phyloP scores from a whole-genome alignment of 2,329 filamentous ascomycete genomes.

The Aspergillus ochraceoroseus region DNA sequence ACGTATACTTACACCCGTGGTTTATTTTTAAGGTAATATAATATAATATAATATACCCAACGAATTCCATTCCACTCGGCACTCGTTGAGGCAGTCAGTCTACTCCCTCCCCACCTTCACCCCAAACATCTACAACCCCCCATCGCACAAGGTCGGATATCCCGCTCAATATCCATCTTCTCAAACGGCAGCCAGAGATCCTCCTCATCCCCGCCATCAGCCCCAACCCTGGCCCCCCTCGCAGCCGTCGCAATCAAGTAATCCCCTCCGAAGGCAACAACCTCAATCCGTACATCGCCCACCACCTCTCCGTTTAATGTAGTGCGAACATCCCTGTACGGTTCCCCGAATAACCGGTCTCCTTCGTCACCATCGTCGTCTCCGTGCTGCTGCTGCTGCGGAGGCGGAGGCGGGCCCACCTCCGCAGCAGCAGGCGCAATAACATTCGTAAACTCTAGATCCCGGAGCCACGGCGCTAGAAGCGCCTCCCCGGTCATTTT shows the following conservation, averaged over 20 bases:
- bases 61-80: too few relatives aligned
- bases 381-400: too few relatives aligned
- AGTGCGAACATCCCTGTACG: slow-evolving; percentile 45
- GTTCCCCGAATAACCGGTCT: slow-evolving; percentile 36
- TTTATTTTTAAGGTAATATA: too few relatives aligned
- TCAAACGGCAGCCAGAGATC: slow-evolving; percentile 41
- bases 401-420: too few relatives aligned
- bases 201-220: not conserved
- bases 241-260: slow-evolving; percentile 57
- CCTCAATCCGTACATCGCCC: slow-evolving; percentile 53
- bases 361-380: too few relatives aligned
- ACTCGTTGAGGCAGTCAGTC: not conserved
- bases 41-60: slow-evolving; percentile 2
- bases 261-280: slow-evolving; percentile 55
- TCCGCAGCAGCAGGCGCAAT: slow-evolving; percentile 41
- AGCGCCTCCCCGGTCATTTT: slow-evolving; percentile 63
- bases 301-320: slow-evolving; percentile 47
- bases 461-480: slow-evolving; percentile 56
- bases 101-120: slow-evolving; percentile 3
- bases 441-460: slow-evolving; percentile 58
- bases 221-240: slow-evolving; percentile 35
- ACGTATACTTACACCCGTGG: too few relatives aligned
- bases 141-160: slow-evolving; percentile 42
- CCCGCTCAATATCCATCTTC: slow-evolving; percentile 46
- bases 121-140: slow-evolving; percentile 36